phyloP scores from a whole-genome alignment of 2,329 filamentous ascomycete species.

The Hypoxylon sp. region DNA sequence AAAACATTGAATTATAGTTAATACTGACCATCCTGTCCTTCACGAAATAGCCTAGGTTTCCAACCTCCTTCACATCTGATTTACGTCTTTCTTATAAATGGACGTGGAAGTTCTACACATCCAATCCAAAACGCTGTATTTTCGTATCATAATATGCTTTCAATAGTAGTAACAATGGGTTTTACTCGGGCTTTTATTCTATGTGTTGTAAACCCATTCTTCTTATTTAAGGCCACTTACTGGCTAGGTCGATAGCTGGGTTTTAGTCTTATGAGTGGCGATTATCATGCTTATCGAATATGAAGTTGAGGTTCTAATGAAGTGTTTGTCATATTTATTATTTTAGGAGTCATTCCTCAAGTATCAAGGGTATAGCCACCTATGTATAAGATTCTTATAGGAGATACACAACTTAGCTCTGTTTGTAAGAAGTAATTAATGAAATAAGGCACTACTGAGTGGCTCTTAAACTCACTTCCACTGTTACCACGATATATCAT shows the following conservation, averaged over 20 bases:
- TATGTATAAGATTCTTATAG: too few relatives aligned
- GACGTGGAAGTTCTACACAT: neutral
- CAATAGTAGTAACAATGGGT: neutral
- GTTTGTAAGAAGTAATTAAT: too few relatives aligned
- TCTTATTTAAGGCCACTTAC: neutral
- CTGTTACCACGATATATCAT: too few relatives aligned
- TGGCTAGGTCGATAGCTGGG: neutral
- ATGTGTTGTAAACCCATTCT: neutral
- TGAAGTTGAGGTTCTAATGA: neutral
- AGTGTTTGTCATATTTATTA: neutral
- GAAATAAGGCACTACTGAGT: too few relatives aligned
- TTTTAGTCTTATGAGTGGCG: neutral
- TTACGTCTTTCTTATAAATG: neutral
- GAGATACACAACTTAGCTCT: too few relatives aligned
- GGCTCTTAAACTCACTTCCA: too few relatives aligned
- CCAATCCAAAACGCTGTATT: neutral
- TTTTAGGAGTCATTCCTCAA: neutral
- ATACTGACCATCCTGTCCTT: neutral
- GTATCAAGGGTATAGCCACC: neutral
- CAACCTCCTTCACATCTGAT: neutral
- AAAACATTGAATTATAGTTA: neutral
- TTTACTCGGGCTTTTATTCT: neutral
- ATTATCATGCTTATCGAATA: neutral
- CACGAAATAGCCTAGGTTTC: neutral
- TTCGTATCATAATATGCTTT: neutral